Conservation (phyloP, 805 yeast genomes). For the Spathaspora girioi region DNA sequence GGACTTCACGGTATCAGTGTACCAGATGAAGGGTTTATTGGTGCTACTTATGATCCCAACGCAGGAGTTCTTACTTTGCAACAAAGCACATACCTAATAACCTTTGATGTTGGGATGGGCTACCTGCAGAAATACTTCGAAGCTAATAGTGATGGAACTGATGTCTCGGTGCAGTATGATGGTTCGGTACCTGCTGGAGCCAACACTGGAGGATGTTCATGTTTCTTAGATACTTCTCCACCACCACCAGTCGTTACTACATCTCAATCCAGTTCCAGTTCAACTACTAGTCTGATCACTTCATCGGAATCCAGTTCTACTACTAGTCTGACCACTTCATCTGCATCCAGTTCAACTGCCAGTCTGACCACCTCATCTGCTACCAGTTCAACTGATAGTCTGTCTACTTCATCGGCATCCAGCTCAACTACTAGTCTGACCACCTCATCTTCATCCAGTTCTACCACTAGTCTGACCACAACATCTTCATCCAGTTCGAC, state of each 20-base stretch:
- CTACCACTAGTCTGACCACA: not conserved
- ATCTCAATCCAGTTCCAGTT: not conserved
- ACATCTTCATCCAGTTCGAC: not conserved
- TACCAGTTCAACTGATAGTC: not conserved
- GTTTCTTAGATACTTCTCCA: not conserved
- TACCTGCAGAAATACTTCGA: not conserved
- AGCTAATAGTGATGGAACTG: constrained; percentile 1
- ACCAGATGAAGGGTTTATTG: not conserved
- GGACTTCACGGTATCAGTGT: not conserved
- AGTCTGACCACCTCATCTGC: not conserved
- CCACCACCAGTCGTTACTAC: not conserved
- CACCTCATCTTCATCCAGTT: not conserved
- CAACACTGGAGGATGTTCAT: not conserved
- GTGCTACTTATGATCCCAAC: not conserved
- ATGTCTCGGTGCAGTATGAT: not conserved
- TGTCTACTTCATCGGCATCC: not conserved
- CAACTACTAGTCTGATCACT: not conserved
- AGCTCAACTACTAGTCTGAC: not conserved
- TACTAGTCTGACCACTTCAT: not conserved
- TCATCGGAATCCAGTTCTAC: not conserved
- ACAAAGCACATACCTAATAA: not conserved
- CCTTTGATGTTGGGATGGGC: constrained; percentile 4
- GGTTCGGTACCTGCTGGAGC: not conserved
- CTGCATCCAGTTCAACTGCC: not conserved
- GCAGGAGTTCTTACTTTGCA: constrained; percentile 1